Percentiles rank a stretch among this genome's conserved stretches.
Conservation (phyloP, 2,329 filamentous ascomycete species). For the Biscogniauxia sp. region DNA sequence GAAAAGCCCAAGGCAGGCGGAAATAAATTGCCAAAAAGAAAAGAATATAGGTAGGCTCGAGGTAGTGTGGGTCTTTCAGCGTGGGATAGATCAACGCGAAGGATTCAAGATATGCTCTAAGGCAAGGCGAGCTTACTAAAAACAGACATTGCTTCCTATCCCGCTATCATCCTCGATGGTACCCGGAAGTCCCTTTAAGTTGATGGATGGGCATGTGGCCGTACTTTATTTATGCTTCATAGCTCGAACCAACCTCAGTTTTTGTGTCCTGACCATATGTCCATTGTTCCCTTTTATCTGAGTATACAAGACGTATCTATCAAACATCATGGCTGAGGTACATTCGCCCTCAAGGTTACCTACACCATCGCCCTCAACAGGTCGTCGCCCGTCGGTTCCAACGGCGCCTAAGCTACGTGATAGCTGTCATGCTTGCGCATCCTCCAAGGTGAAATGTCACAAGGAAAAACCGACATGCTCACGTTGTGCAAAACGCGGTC, state of each 20-base stretch:
- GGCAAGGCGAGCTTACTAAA: not conserved
- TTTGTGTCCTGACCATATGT: not conserved
- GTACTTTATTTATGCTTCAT: not conserved
- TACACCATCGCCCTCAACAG: not conserved
- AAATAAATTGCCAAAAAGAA: not conserved
- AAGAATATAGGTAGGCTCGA: not conserved
- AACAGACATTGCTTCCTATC: not conserved
- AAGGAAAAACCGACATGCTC: slow-evolving; percentile 36
- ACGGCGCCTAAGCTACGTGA: slow-evolving; percentile 31
- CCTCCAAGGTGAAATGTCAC: slow-evolving; percentile 35
- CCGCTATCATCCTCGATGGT: too few relatives aligned
- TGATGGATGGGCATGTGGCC: not conserved
- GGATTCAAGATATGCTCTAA: not conserved
- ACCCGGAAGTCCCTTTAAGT: not conserved
- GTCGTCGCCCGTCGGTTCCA: not conserved
- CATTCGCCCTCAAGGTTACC: not conserved
- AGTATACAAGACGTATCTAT: not conserved
- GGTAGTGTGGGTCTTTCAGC: not conserved
- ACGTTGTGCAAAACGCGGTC: slow-evolving; percentile 30
- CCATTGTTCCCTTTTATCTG: not conserved
- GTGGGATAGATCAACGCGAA: not conserved
- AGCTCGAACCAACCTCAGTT: not conserved
- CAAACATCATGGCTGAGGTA: not conserved
- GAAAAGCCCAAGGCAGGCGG: not conserved
- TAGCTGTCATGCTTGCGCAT: slow-evolving; percentile 37